Base-by-base conservation (phyloP, 2,329 filamentous ascomycete genomes). In the Xylariaceae sp. region DNA sequence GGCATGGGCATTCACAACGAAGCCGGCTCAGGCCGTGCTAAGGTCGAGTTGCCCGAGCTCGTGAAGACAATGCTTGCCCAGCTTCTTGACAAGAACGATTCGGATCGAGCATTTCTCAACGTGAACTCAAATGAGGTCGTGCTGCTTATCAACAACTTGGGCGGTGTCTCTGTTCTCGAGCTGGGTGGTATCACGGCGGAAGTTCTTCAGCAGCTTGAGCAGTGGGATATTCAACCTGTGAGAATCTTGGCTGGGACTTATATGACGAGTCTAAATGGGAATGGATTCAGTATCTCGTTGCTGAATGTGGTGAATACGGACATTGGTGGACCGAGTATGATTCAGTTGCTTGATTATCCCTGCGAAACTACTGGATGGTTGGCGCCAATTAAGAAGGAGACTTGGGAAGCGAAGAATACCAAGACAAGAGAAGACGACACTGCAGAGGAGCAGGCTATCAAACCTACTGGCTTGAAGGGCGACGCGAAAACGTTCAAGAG, bases 1-100 rank as follows among this genome's bases (percentile, higher is more conserved):
- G 88, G 88, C 28, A 90, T 90, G 87, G 88, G 88, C 12, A 90
- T 90, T 60, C 87, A 90, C 67, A 90, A 90, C 62, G 85, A 88
- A 67, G 73, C 81, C 0, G 82, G 82, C 2, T 83, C 77, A 5
- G 77, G 75, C 6, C 71, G 79, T 31, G 76, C 74, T 39, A 75
- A 72, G 58, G 70, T 79, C n/a, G 73, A 75, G 54, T 70, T 85
- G 51, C 76, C 77, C 12, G 73, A 73, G 54, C 71, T 86, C 28
- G 79, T 86, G 28, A 73, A 74, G 61, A 83, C 74, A 51, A 90
- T 92, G 87, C 74, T 92, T 41, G 72, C 74, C 48, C 85, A 89
- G 70, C 78, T 89, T 63, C 76, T 91, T 18, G 83, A 89, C 60
- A 73, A 74, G 45, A 71, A 67, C 31, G 88, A 91, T 66, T 73